Evolutionary conservation across 2,329 filamentous ascomycete genomes (phyloP).

Genomic region (Verticillium tricorpus): DNA sequence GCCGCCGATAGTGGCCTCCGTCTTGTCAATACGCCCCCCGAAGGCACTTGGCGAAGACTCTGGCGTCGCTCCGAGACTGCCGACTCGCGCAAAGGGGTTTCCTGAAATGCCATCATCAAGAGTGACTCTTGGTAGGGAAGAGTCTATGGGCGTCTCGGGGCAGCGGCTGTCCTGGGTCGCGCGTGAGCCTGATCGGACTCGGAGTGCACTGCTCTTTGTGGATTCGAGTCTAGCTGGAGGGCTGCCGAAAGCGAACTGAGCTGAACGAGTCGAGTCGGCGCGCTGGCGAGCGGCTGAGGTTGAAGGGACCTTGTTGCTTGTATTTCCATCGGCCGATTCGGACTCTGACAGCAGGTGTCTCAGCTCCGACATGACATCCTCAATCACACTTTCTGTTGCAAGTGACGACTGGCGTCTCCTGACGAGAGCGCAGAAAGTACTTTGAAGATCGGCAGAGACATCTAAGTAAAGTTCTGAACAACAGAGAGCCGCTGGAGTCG

Average conservation of each 20-base stretch:
- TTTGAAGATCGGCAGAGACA: conserved; percentile 40
- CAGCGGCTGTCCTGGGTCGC: not conserved
- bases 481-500: conserved; percentile 34
- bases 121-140: conserved; percentile 15
- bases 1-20: not conserved
- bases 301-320: not conserved
- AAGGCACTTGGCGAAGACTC: not conserved
- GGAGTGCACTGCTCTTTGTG: not conserved
- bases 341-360: conserved; percentile 2
- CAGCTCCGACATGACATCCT: conserved; percentile 35
- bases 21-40: not conserved
- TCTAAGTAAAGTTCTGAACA: conserved; percentile 44
- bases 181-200: not conserved
- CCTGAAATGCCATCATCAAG: conserved; percentile 49
- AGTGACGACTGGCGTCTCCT: conserved; percentile 35
- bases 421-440: conserved; percentile 45
- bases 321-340: not conserved
- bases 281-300: conserved; percentile 1
- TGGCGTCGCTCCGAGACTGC: conserved; percentile 22
- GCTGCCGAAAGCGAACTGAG: conserved; percentile 1
- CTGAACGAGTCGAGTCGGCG: conserved; percentile 9
- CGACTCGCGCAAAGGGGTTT: conserved; percentile 47
- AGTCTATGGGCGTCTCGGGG: not conserved
- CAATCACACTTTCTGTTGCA: conserved; percentile 37
- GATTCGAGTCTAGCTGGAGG: not conserved